Evolutionary conservation across 2,329 filamentous ascomycete species (phyloP).

Genomic region (Penicillium sp.): DNA sequence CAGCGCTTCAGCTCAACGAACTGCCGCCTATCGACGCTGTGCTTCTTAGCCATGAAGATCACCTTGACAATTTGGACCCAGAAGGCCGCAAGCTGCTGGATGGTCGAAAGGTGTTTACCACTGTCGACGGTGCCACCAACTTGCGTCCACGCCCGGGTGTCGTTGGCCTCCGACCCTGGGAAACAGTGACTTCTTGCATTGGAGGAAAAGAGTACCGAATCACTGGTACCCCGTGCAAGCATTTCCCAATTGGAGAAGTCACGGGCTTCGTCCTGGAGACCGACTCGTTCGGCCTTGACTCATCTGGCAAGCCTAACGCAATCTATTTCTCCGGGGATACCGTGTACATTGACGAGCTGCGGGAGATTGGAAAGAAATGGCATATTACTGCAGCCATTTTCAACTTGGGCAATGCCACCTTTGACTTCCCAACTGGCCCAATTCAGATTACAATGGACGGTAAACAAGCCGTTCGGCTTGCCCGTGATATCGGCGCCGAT

Average conservation of each 20-base stretch:
- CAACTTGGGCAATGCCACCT: conserved; percentile 35
- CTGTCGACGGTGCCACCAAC: conserved; percentile 44
- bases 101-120: conserved; percentile 47
- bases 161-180: conserved; percentile 38
- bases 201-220: conserved; percentile 37
- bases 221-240: conserved; percentile 45
- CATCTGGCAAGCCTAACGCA: conserved; percentile 41
- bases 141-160: conserved; percentile 44
- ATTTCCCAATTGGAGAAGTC: conserved; percentile 45
- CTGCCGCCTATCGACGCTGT: conserved; percentile 48
- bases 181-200: conserved; percentile 28
- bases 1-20: conserved; percentile 36
- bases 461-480: conserved; percentile 38
- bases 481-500: conserved; percentile 40
- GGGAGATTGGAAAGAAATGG: conserved; percentile 33
- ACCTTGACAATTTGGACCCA: conserved; percentile 49
- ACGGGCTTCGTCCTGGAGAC: conserved; percentile 45
- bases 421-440: conserved; percentile 23
- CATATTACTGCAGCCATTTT: conserved; percentile 40
- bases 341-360: conserved; percentile 44
- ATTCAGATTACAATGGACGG: conserved; percentile 47
- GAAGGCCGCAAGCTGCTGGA: conserved; percentile 46
- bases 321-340: conserved; percentile 52
- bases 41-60: conserved; percentile 51
- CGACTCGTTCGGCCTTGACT: conserved; percentile 34